Percentiles rank a stretch among this genome's conserved stretches.
These are phyloP conservation scores for Zasmidium cellare DNA, from an alignment of 2,329 filamentous ascomycete genomes.

Conservation along the genomic window DNA sequence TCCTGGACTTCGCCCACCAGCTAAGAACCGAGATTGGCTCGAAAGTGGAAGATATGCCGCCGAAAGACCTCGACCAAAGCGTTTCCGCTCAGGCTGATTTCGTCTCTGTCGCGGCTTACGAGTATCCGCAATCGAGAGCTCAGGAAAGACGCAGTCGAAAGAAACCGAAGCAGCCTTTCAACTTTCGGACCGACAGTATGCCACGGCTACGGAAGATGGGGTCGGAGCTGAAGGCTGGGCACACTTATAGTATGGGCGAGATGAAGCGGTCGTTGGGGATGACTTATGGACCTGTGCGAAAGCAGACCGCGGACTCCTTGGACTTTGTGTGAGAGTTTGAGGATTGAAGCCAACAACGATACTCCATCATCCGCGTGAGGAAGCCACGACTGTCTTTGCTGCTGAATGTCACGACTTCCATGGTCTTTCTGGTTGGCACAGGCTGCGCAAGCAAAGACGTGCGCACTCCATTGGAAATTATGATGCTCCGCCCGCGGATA, in stretches of 20 bases:
- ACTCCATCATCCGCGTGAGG: too few species aligned
- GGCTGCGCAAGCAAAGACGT: too few species aligned
- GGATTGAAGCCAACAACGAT: too few species aligned
- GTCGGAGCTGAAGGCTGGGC: slow-evolving; percentile 6
- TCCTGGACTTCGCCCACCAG: slow-evolving; percentile 15
- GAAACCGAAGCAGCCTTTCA: background rate
- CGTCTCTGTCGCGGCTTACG: slow-evolving; percentile 6
- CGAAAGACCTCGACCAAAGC: slow-evolving; percentile 7
- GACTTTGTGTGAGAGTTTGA: background rate
- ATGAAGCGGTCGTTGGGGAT: slow-evolving; percentile 10
- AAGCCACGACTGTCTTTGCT: too few species aligned
- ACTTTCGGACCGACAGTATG: background rate
- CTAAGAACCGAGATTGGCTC: slow-evolving; percentile 9
- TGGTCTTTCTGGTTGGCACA: too few species aligned
- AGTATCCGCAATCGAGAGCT: slow-evolving; percentile 8
- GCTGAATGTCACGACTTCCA: too few species aligned
- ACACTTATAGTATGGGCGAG: slow-evolving; percentile 10
- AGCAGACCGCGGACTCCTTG: background rate
- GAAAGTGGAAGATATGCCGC: slow-evolving; percentile 9
- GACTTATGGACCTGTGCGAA: slow-evolving; percentile 7
- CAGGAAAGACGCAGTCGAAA: background rate
- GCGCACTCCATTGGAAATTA: too few species aligned
- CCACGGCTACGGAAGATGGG: slow-evolving; percentile 2
- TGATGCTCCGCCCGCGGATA: too few species aligned
- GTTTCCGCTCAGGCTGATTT: slow-evolving; percentile 1